Evolutionary conservation across 1,284 basidiomycete genomes (phyloP), one percentile per base, ranked within the genome.

Genomic region (Vanrija sp.): DNA sequence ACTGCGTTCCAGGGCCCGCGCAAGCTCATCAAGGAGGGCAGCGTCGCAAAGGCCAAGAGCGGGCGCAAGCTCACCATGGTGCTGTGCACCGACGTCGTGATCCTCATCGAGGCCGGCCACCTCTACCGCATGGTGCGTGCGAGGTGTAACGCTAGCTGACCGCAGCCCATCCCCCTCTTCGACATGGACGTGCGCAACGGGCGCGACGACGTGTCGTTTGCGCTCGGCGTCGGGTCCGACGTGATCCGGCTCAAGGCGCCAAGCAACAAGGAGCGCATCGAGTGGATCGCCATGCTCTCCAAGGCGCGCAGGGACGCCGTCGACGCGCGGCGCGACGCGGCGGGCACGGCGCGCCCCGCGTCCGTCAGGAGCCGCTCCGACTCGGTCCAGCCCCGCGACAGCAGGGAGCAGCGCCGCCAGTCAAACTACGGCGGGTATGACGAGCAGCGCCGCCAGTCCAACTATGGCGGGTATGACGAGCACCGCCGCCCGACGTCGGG

Each of bases 1-100:
- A 96, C 92, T 9, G 82, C 86, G 2, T 81, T 84, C 62, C 85
- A 89, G 79, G 91, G 89, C 1, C 76, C 81, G 9, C 81, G 94
- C 20, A 81, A 78, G 58, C 79, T 98, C 14, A 49, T 97, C 41
- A 88, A 85, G 59, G 89, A 97, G 69, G 92, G 91, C 0, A 54
- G 80, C 4, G 72, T 97, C 8, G 72, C 79, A 60, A 97, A 98
- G 71, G 80, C 86, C 10, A 94, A 91, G 77, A 89, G 88, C 56
- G 86, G 89, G 1, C 80, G 88, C 42, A 88, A 85, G 67, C 74
- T 97, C 41, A 81, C 83, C 43, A 82, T 81, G n/a, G 84, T 89
- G 68, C 71, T 91, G 54, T 91, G 88, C 63, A 89, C 81, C 64
- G 88, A 92, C 65, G 85, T 90, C 43, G 68, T 92, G 38, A 84